phyloP scores from a whole-genome alignment of 345 rosid genomes.

The Anastatica hierochuntica region DNA sequence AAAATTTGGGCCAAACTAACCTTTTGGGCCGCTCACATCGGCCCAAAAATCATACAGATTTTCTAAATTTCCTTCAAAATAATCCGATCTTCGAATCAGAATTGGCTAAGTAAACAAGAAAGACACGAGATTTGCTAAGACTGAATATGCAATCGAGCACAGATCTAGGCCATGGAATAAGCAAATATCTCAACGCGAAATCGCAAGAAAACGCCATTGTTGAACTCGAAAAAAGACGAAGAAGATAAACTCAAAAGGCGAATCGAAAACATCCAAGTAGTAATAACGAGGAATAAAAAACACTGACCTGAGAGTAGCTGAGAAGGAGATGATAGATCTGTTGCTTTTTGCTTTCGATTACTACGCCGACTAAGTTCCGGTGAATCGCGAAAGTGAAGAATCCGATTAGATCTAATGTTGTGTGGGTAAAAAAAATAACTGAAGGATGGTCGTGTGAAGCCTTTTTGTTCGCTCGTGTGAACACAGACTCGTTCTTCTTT shows the following conservation, averaged over 20 bases:
- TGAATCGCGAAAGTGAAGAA: not conserved
- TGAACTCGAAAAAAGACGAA: too few relatives aligned
- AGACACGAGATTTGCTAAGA: too few relatives aligned
- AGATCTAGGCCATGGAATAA: too few relatives aligned
- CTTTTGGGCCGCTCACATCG: too few relatives aligned
- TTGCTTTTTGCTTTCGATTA: slow-evolving; percentile 6
- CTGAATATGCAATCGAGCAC: too few relatives aligned
- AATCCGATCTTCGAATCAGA: too few relatives aligned
- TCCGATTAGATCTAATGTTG: too few relatives aligned
- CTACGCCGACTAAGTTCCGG: slow-evolving; percentile 16
- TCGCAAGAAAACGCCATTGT: not conserved
- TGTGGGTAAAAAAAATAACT: not conserved
- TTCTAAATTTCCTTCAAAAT: too few relatives aligned
- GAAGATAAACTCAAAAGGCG: slow-evolving; percentile 1
- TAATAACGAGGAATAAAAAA: not conserved
- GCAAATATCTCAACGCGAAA: not conserved
- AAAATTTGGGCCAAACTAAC: too few relatives aligned
- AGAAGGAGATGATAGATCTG: slow-evolving; percentile 3
- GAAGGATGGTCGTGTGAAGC: slow-evolving; percentile 7
- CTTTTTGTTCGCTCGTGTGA: slow-evolving; percentile 15
- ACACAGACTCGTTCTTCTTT: not conserved
- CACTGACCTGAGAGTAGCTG: slow-evolving; percentile 6
- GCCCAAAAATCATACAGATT: too few relatives aligned
- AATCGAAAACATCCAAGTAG: not conserved
- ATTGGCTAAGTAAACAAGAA: too few relatives aligned